A percentile compares a stretch with the other conserved stretches of the same genome.
phyloP scores from a whole-genome alignment of 1,139 yeast genomes.

The Eremothecium coryli region DNA sequence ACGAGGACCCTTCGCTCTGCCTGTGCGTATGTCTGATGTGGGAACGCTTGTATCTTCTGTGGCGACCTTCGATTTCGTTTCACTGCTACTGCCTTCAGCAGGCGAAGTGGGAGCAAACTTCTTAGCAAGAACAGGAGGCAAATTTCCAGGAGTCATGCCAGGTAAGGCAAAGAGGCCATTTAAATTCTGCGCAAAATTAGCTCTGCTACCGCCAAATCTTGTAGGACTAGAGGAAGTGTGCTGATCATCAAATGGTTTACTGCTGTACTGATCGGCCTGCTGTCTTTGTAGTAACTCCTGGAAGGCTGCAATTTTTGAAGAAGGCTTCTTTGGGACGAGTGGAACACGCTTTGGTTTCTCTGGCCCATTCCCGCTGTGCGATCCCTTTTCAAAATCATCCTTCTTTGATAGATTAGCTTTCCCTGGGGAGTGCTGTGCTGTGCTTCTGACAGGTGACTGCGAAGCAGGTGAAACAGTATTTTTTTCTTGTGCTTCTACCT shows the following conservation, averaged over 20 bases:
- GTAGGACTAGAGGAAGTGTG: conserved; percentile 4
- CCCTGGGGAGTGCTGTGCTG: not conserved
- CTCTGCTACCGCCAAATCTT: conserved; percentile 18
- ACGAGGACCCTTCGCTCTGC: conserved; percentile 66
- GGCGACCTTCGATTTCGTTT: not conserved
- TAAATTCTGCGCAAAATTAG: conserved; percentile 46
- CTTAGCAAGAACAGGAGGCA: conserved; percentile 24
- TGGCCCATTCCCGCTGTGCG: conserved; percentile 6
- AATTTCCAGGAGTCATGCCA: conserved; percentile 46
- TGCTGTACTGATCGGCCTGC: conserved; percentile 5
- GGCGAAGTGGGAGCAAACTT: conserved; percentile 11
- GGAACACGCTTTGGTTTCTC: conserved; percentile 41
- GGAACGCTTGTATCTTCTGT: conserved; percentile 8
- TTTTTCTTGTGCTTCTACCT: too few species aligned
- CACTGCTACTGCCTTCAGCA: not conserved
- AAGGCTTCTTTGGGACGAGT: conserved; percentile 64
- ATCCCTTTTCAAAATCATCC: too few species aligned
- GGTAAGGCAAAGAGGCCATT: conserved; percentile 58
- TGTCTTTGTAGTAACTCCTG: conserved; percentile 53
- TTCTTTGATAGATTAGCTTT: conserved; percentile 6
- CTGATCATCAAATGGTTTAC: conserved; percentile 8
- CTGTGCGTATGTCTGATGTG: conserved; percentile 34
- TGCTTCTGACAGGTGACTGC: too few species aligned
- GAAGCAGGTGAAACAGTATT: too few species aligned
- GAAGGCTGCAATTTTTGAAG: conserved; percentile 70